A percentile compares a stretch with the other conserved stretches of the same genome.
Conservation (phyloP, 2,329 filamentous ascomycete species). For the Arthrobotrys entomopaga region DNA sequence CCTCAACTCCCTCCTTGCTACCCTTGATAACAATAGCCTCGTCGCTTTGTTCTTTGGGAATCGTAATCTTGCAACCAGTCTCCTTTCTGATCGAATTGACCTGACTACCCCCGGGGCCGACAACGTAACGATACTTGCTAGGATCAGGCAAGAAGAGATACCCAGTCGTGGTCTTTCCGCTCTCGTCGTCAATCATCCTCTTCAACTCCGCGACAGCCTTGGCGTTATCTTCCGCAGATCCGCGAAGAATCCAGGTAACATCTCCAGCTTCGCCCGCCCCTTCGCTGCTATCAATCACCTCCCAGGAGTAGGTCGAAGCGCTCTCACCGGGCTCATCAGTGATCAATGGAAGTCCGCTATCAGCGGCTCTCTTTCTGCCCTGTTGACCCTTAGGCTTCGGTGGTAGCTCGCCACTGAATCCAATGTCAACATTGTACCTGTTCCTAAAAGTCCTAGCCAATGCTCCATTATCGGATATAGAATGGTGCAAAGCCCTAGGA, state of each 20-base stretch:
- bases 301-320: conserved; percentile 78
- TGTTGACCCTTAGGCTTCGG: conserved; percentile 67
- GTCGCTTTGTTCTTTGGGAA: conserved; percentile 80
- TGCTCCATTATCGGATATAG: conserved; percentile 85
- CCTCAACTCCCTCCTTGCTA: conserved; percentile 79
- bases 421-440: conserved; percentile 87
- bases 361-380: conserved; percentile 68
- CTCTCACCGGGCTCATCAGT: conserved; percentile 77
- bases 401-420: conserved; percentile 85
- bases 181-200: conserved; percentile 76
- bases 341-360: conserved; percentile 81
- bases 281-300: conserved; percentile 73
- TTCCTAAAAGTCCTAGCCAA: conserved; percentile 91
- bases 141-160: conserved; percentile 92
- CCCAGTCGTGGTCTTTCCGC: conserved; percentile 77
- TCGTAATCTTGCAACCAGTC: conserved; percentile 92
- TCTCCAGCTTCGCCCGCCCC: conserved; percentile 65
- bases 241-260: conserved; percentile 90
- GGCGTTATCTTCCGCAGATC: conserved; percentile 78
- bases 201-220: conserved; percentile 82
- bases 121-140: conserved; percentile 86
- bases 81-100: conserved; percentile 93
- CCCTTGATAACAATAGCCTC: conserved; percentile 94
- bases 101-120: conserved; percentile 86
- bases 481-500: conserved; percentile 83